Evolutionary conservation across 2,329 filamentous ascomycete genomes (phyloP).

Genomic region (Claviceps maximensis): DNA sequence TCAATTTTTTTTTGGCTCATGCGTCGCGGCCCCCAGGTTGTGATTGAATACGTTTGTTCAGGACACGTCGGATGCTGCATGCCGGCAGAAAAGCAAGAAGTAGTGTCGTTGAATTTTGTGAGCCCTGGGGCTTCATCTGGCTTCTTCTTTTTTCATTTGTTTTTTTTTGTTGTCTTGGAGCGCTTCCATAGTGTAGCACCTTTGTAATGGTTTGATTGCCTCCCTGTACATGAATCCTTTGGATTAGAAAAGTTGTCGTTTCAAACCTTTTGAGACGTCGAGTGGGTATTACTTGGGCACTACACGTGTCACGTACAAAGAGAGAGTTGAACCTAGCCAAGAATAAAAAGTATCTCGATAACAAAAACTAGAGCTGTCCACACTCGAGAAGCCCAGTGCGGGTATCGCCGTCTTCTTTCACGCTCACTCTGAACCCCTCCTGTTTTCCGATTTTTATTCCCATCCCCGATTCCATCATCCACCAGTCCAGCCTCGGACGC

Average conservation of each 20-base stretch:
- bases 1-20: background rate
- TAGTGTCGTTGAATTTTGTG: background rate
- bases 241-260: background rate
- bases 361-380: background rate
- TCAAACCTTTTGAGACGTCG: background rate
- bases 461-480: too few species aligned
- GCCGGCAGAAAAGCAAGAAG: background rate
- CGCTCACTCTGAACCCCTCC: background rate
- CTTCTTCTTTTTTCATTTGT: background rate
- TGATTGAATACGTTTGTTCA: constrained; percentile 2
- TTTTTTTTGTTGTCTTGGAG: background rate
- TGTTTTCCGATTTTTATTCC: too few species aligned
- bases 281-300: background rate
- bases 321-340: background rate
- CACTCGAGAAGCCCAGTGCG: background rate
- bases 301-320: background rate
- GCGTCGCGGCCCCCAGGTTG: background rate
- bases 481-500: too few species aligned
- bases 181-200: background rate
- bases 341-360: background rate
- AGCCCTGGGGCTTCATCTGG: background rate
- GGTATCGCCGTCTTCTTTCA: background rate
- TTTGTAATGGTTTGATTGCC: background rate
- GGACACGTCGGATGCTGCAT: background rate
- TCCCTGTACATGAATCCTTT: background rate